Base-by-base conservation (phyloP, 2,329 filamentous ascomycete species). In the Colletotrichum truncatum region DNA sequence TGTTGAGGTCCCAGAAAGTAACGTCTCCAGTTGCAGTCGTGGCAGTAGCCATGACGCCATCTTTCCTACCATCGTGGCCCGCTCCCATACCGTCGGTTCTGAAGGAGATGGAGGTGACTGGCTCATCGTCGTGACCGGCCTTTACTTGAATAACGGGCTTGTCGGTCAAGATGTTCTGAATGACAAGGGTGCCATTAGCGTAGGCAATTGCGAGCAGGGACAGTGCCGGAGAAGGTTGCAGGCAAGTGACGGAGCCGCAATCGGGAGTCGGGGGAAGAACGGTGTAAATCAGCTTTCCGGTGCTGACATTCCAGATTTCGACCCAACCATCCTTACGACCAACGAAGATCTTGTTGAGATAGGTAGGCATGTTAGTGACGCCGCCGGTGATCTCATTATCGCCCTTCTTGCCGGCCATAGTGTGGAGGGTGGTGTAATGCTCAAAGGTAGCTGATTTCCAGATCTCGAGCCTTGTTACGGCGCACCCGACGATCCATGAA, bases 271-370 rank as follows among this genome's bases (percentile, higher is more conserved):
- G 90, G 1, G 96, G 92, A 12, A 96, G 82, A 54, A 99, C 90
- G 2, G 94, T 97, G 77, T 98, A 97, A 26, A 99, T 88, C 57
- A 98, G 84, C 77, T 97, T 97, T 49, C 88, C 94, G 4, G 93
- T 97, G 75, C 92, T 97, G 66, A 99, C 83, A 74, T 99, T 99
- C 95, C 96, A 99, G 53, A 99, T 97, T 74, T 99, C 96, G 8
- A 98, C 90, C 77, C 90, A 91, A 6, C 96, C 96, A 76, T 99
- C 94, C 68, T 87, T 87, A 72, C 93, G 90, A 9, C 93, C 97
- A 3, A 93, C 92, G 69, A 98, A 93, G 45, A 99, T 87, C 79
- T 99, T 99, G 84, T 99, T 99, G 66, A 99, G 80, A 77, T 94
- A 97, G 0, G 96, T 98, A 1, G 95, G 94, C 91, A 98, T 93